phyloP scores from a whole-genome alignment of 2,329 filamentous ascomycete species.

The Dactylellina sp. region DNA sequence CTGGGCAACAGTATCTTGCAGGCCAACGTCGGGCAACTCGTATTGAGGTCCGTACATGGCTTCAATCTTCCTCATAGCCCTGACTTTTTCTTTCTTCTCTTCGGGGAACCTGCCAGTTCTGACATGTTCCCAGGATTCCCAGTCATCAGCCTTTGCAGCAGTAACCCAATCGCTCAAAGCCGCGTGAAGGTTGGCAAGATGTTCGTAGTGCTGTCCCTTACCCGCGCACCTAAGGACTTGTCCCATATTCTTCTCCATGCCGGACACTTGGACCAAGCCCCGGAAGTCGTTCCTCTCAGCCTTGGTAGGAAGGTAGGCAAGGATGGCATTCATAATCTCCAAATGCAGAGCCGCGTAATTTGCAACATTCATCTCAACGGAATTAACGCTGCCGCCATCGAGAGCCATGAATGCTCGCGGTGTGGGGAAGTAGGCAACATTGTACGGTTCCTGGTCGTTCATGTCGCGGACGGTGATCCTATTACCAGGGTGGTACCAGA shows the following conservation, averaged over 20 bases:
- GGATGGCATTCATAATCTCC: constrained; percentile 89
- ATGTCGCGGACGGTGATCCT: constrained; percentile 42
- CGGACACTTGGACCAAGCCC: constrained; percentile 80
- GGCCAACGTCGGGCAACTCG: constrained; percentile 43
- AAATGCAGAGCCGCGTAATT: constrained; percentile 94
- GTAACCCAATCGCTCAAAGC: constrained; percentile 89
- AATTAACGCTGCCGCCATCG: constrained; percentile 68
- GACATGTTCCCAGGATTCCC: constrained; percentile 68
- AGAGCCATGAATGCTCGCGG: constrained; percentile 39
- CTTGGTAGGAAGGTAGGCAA: constrained; percentile 79
- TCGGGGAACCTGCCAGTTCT: constrained; percentile 40
- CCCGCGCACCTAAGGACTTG: constrained; percentile 78
- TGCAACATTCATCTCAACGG: constrained; percentile 98
- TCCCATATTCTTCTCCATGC: constrained; percentile 91
- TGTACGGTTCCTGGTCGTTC: constrained; percentile 39
- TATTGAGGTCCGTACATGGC: constrained; percentile 50
- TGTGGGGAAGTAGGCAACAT: constrained; percentile 47
- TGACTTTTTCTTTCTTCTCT: constrained; percentile 36
- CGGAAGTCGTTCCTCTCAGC: constrained; percentile 81
- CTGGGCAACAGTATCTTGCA: constrained; percentile 39
- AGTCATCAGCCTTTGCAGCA: constrained; percentile 86
- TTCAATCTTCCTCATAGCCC: constrained; percentile 52
- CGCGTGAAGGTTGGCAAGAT: constrained; percentile 74
- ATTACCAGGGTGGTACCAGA: constrained; percentile 55
- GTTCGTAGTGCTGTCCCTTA: constrained; percentile 44